Evolutionary conservation across 116 monocot genomes (phyloP).

Genomic region (Trichopus zeylanicus): DNA sequence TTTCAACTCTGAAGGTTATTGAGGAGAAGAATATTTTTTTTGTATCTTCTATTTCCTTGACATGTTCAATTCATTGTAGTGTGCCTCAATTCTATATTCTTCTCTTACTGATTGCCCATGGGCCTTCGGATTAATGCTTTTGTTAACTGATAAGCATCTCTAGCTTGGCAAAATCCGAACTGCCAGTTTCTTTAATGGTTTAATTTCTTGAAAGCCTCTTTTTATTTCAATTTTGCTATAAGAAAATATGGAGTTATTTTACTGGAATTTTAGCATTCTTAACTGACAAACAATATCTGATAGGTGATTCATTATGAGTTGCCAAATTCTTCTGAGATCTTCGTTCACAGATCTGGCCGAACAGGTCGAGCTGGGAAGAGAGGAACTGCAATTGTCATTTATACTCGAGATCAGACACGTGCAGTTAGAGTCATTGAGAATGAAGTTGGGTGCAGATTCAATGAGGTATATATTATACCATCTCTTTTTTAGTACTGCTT

Average conservation of each 20-base stretch:
- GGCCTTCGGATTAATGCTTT: no score
- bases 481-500: background rate
- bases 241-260: background rate
- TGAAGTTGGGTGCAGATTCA: slow-evolving; percentile 75
- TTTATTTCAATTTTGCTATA: no score
- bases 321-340: slow-evolving; percentile 75
- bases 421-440: slow-evolving; percentile 63
- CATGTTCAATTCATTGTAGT: no score
- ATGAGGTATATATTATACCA: slow-evolving; percentile 40
- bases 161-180: no score
- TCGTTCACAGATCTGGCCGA: slow-evolving; percentile 92
- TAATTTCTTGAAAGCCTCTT: no score
- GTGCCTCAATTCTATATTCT: no score
- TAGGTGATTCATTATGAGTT: slow-evolving; percentile 94
- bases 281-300: background rate
- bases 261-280: background rate
- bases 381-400: slow-evolving; percentile 82
- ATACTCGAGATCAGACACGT: slow-evolving; percentile 49
- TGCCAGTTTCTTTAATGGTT: no score
- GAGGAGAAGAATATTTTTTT: no score
- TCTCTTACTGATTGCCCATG: no score
- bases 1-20: no score
- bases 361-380: slow-evolving; percentile 97
- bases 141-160: no score
- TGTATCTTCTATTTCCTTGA: no score